A percentile compares a stretch with the other conserved stretches of the same genome.
phyloP scores from a whole-genome alignment of 2,329 filamentous ascomycete genomes.

The Neofusicoccum umdonicola region DNA sequence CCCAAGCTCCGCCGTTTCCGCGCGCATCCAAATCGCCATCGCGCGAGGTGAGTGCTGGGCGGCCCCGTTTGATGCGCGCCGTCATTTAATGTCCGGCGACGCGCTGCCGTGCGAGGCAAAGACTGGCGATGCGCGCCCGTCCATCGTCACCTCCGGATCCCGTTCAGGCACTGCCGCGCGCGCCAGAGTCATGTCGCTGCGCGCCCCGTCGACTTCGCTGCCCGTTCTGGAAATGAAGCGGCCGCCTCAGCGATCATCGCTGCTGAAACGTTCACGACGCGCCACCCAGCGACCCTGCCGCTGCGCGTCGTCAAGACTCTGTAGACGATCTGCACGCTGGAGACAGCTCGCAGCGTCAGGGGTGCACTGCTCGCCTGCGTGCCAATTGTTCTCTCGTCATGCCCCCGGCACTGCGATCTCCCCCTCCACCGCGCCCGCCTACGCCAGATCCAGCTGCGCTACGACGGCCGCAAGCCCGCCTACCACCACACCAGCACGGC shows the following conservation, averaged over 20 bases:
- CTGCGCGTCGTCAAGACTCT: neutral
- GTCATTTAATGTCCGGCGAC: constrained; percentile 4
- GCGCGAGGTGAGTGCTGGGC: neutral
- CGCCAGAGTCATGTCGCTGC: neutral
- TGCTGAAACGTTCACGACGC: neutral
- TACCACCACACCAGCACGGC: neutral
- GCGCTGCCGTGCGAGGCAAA: neutral
- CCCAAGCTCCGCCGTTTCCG: neutral
- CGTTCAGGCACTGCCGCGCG: neutral
- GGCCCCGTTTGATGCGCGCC: constrained; percentile 7
- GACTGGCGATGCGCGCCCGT: neutral
- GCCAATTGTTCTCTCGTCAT: constrained; percentile 7
- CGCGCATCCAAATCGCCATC: neutral
- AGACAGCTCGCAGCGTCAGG: constrained; percentile 1
- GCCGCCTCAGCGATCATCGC: neutral
- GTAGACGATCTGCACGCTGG: constrained; percentile 4
- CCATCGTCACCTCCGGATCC: neutral
- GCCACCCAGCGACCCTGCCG: neutral
- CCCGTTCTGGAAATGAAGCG: neutral
- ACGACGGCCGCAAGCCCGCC: neutral
- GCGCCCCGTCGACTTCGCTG: neutral
- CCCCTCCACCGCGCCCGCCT: neutral
- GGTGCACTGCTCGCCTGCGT: constrained; percentile 8
- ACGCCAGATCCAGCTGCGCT: neutral
- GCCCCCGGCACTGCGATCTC: neutral